Conservation (phyloP, 176 grass and related monocot species). For the Oryza meyeriana region DNA sequence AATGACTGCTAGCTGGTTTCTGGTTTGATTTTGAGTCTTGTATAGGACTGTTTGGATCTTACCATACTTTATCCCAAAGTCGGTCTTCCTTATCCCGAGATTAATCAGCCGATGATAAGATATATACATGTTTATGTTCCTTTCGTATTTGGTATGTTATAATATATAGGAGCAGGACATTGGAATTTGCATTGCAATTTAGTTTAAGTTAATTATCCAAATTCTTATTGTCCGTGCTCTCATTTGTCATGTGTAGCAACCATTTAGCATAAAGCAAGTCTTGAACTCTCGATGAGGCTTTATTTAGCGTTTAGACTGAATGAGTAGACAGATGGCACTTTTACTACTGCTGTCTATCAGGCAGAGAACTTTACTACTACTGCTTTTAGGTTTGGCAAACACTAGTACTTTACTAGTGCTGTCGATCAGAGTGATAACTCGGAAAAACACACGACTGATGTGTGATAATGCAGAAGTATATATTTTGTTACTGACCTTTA, state of each 20-base stretch:
- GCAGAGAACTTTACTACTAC: too few relatives aligned
- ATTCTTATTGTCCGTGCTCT: too few relatives aligned
- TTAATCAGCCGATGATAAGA: not conserved
- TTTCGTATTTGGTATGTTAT: not conserved
- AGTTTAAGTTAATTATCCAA: not conserved
- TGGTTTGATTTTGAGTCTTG: not conserved
- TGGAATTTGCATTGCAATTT: not conserved
- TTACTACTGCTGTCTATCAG: too few relatives aligned
- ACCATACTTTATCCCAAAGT: too few relatives aligned
- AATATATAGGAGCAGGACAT: not conserved
- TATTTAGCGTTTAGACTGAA: too few relatives aligned
- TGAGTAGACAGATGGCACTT: too few relatives aligned
- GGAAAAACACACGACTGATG: not conserved
- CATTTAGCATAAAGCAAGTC: too few relatives aligned
- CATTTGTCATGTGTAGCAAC: too few relatives aligned
- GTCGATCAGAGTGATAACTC: not conserved
- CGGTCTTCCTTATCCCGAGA: not conserved
- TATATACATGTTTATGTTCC: not conserved
- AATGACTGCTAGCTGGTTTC: too few relatives aligned
- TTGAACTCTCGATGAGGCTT: too few relatives aligned
- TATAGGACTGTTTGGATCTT: too few relatives aligned
- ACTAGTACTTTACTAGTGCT: not conserved
- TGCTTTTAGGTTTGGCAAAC: too few relatives aligned
- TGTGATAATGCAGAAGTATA: not conserved
- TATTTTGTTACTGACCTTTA: not conserved